Conservation (phyloP, 768 basidiomycete species). For the Panellus pusillus region DNA sequence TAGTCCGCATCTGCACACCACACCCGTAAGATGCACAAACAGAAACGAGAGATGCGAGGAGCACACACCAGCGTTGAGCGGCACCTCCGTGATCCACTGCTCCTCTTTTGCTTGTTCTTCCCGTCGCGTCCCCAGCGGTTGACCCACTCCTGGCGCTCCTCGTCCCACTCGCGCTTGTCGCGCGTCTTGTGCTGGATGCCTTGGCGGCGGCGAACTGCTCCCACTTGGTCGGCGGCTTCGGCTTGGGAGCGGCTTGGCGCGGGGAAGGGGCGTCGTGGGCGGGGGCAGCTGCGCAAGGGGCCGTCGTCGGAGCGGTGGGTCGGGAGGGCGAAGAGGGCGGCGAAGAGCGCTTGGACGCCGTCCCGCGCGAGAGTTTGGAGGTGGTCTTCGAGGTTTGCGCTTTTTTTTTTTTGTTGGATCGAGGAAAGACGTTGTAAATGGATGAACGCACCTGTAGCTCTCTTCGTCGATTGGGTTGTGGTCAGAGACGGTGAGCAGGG, state of each 20-base stretch:
- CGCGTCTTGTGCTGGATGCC: constrained; percentile 77
- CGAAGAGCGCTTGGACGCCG: constrained; percentile 78
- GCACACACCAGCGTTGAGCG: constrained; percentile 75
- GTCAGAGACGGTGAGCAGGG: constrained; percentile 84
- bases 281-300: constrained; percentile 76
- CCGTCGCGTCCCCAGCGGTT: constrained; percentile 86
- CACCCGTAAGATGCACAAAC: background rate
- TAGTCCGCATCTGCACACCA: constrained; percentile 62
- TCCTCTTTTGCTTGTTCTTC: constrained; percentile 86
- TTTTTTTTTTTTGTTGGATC: constrained; percentile 29
- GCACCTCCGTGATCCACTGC: constrained; percentile 93
- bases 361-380: constrained; percentile 78
- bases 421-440: background rate
- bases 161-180: constrained; percentile 89
- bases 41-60: background rate
- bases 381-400: constrained; percentile 77
- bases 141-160: constrained; percentile 92
- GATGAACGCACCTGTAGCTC: constrained; percentile 65
- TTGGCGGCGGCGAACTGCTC: constrained; percentile 92
- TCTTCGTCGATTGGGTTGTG: constrained; percentile 83
- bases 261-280: constrained; percentile 75
- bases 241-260: constrained; percentile 89
- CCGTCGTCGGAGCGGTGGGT: constrained; percentile 75
- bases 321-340: constrained; percentile 81
- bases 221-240: constrained; percentile 95